Conservation (phyloP, 1,284 basidiomycete species). For the Trichosporon coremiiforme region DNA sequence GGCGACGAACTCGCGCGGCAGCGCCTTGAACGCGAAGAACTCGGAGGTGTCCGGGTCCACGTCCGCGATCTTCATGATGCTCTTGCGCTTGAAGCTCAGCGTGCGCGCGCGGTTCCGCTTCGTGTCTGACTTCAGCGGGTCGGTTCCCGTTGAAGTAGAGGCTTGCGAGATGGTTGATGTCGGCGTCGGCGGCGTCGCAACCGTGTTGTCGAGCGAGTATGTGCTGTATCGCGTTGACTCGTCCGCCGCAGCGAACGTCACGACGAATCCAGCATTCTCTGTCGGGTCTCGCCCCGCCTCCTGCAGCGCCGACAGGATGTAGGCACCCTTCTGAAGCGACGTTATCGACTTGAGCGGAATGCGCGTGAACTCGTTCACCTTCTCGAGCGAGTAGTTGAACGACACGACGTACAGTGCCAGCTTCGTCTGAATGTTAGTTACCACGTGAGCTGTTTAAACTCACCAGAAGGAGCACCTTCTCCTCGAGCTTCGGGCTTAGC, state of each 20-base stretch:
- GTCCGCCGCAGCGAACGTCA: constrained; percentile 72
- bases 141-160: not conserved
- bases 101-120: constrained; percentile 27
- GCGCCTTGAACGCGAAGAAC: constrained; percentile 59
- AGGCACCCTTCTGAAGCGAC: constrained; percentile 80
- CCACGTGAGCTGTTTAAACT: constrained; percentile 41
- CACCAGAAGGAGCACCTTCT: constrained; percentile 87
- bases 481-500: constrained; percentile 76
- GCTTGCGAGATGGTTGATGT: not conserved
- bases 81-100: constrained; percentile 17
- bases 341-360: constrained; percentile 81
- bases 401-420: constrained; percentile 70
- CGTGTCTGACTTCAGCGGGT: constrained; percentile 10
- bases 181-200: constrained; percentile 18
- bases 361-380: constrained; percentile 84
- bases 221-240: constrained; percentile 71
- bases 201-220: constrained; percentile 74
- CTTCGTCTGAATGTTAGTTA: constrained; percentile 59
- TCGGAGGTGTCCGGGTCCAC: constrained; percentile 38
- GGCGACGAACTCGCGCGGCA: constrained; percentile 52
- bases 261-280: constrained; percentile 81
- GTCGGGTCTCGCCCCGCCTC: constrained; percentile 80
- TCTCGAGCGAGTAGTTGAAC: constrained; percentile 88
- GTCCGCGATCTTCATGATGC: constrained; percentile 30
- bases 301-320: constrained; percentile 86